Conservation (phyloP, 257 asterid species). For the Solanum gandarillasii region DNA sequence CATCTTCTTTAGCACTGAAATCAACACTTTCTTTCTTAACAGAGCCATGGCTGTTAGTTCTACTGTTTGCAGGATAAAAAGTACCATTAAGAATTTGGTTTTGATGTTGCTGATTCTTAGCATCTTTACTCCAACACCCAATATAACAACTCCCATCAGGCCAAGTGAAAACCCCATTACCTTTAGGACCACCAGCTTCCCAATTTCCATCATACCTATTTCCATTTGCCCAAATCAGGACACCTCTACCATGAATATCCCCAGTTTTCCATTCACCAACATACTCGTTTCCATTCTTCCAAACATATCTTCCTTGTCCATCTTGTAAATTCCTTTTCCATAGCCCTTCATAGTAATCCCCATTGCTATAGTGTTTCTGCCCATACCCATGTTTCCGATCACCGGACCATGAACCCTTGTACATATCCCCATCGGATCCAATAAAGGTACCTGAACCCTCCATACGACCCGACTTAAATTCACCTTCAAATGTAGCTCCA, state of each 20-base stretch:
- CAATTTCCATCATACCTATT: conserved; percentile 75
- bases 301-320: conserved; percentile 79
- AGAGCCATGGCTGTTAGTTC: not conserved
- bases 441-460: conserved; percentile 81
- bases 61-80: conserved; percentile 53
- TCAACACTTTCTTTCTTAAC: not conserved
- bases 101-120: conserved; percentile 21
- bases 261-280: conserved; percentile 87
- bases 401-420: conserved; percentile 67
- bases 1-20: conserved; percentile 10
- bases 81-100: conserved; percentile 57
- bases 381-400: conserved; percentile 88
- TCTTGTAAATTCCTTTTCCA: conserved; percentile 79
- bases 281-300: conserved; percentile 84
- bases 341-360: conserved; percentile 74
- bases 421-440: conserved; percentile 71
- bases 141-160: conserved; percentile 82
- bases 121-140: conserved; percentile 44
- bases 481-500: conserved; percentile 86
- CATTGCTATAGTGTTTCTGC: conserved; percentile 69
- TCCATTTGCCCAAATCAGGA: conserved; percentile 76
- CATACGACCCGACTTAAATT: conserved; percentile 88
- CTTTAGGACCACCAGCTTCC: conserved; percentile 75
- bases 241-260: conserved; percentile 70
- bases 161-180: conserved; percentile 90